Base-by-base conservation (phyloP, 106 monocot species). In the Dendrobium catenatum region DNA sequence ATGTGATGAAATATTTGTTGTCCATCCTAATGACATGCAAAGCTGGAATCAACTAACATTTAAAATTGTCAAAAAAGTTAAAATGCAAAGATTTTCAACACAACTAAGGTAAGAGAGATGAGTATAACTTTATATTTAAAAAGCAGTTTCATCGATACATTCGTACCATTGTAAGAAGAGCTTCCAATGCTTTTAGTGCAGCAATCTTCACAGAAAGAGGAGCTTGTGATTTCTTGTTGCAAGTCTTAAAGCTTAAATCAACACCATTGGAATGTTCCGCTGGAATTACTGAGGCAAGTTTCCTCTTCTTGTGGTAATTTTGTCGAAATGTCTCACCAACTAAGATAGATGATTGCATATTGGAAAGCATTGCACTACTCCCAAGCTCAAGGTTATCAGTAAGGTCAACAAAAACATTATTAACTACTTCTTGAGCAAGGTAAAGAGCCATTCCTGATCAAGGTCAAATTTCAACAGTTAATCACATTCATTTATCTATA, bases 121-220 rank as follows among this genome's bases (percentile, higher is more conserved):
- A 5, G 17, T 4, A 41, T 29, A 37, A 37, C 27, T 68, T 68
- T 27, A 68, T 68, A 68, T 11, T 68, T 27, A 68, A 11, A 37
- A 37, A 68, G 11, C 27, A 26, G 6, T 19, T 47, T 75, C 46
- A 24, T 19, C 44, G 24, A 76, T 16, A 31, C 18, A 80, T 64
- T 75, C 87, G 75, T 87, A 98, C 98, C 91, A 93, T 89, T 56
- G 88, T 88, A 20, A 98, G 76, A 84, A 98, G 98, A 81, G 88
- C 82, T 83, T 90, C 91, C 61, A 98, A 56, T 83, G 98, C 85
- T 80, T 67, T 81, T 22, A 98, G 79, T 64, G 93, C 98, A 77
- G 89, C 91, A 73, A 95, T 85, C 75, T 91, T 91, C 72, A 98
- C 93, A 79, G 88, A 86, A 72, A 89, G 74, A 70, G 84, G 85